These are phyloP conservation scores for Penicillium herquei DNA, from an alignment of 495 filamentous ascomycete genomes.

Conservation along the genomic window DNA sequence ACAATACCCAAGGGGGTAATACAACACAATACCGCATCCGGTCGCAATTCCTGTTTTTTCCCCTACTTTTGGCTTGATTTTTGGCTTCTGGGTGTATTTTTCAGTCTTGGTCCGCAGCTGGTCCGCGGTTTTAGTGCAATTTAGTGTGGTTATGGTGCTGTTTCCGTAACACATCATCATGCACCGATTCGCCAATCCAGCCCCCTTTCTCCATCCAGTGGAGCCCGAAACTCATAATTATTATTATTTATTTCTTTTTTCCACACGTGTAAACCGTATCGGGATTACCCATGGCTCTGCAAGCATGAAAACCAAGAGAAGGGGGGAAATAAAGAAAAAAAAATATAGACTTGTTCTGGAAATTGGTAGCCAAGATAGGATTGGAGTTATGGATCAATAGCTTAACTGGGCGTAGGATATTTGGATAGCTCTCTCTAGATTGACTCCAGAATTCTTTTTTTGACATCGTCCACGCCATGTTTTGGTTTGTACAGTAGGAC, in stretches of 20 bases:
- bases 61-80: background rate
- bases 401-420: too few species aligned
- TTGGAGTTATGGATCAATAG: too few species aligned
- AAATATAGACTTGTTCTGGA: too few species aligned
- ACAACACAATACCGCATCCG: slow-evolving; percentile 22
- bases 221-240: background rate
- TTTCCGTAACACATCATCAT: slow-evolving; percentile 15
- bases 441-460: too few species aligned
- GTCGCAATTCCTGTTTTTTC: slow-evolving; percentile 13
- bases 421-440: too few species aligned
- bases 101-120: background rate
- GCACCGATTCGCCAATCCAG: slow-evolving; percentile 5
- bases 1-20: background rate
- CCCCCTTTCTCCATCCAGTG: slow-evolving; percentile 16
- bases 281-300: slow-evolving; percentile 1
- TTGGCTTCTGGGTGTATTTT: too few species aligned
- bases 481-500: background rate
- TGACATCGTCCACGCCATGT: too few species aligned
- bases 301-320: background rate
- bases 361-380: too few species aligned
- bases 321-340: background rate
- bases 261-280: slow-evolving; percentile 10
- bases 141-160: slow-evolving; percentile 5
- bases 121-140: background rate
- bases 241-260: background rate